Percentiles rank a stretch among this genome's conserved stretches.
Evolutionary conservation across 2,329 filamentous ascomycete species (phyloP).

Genomic region (Hawksworthiomyces lignivorus): DNA sequence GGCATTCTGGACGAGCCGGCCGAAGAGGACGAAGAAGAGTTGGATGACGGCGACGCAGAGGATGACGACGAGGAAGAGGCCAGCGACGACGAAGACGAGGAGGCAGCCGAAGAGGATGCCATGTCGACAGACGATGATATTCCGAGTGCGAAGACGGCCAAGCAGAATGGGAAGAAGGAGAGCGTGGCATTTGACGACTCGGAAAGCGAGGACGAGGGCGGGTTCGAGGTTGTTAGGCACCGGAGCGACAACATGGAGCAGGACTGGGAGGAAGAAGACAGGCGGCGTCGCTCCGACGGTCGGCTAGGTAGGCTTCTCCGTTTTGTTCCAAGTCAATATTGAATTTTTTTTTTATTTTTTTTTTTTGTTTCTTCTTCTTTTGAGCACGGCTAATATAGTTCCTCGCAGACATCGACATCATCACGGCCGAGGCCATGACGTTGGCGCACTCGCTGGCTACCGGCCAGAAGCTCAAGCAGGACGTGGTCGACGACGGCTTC

Average conservation of each 20-base stretch:
- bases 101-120: background rate
- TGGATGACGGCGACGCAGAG: constrained; percentile 32
- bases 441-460: constrained; percentile 86
- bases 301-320: constrained; percentile 42
- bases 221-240: constrained; percentile 54
- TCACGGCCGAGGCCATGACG: constrained; percentile 99
- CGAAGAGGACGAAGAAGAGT: constrained; percentile 24
- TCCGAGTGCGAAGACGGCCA: background rate
- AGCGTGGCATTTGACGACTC: constrained; percentile 17
- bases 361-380: background rate
- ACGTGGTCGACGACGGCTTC: constrained; percentile 84
- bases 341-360: background rate
- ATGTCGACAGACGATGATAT: background rate
- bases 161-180: constrained; percentile 1
- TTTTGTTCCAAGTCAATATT: background rate
- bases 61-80: constrained; percentile 2
- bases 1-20: constrained; percentile 52
- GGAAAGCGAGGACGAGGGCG: constrained; percentile 28
- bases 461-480: constrained; percentile 69
- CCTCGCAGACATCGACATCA: constrained; percentile 86
- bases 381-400: too few relatives aligned
- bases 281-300: constrained; percentile 52
- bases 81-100: constrained; percentile 1
- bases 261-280: constrained; percentile 60
- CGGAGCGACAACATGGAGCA: constrained; percentile 23